A percentile compares a stretch with the other conserved stretches of the same genome.
Evolutionary conservation across 371 early-diverging fungal genomes (phyloP).

Genomic region (Zychaea mexicana): DNA sequence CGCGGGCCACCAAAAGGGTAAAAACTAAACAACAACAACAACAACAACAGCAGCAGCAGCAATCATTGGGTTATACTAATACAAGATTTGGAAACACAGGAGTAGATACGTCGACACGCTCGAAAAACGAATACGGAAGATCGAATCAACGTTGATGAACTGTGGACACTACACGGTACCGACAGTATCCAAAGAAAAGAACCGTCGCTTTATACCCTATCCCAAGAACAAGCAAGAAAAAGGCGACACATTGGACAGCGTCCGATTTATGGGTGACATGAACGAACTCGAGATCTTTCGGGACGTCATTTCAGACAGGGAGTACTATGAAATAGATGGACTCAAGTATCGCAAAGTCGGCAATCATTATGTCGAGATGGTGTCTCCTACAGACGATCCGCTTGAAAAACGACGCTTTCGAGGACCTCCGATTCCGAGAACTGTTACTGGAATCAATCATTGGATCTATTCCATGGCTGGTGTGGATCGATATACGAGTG

Average conservation of each 20-base stretch:
- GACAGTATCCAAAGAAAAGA: conserved; percentile 16
- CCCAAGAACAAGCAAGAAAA: conserved; percentile 19
- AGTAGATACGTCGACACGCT: conserved; percentile 47
- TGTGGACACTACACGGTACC: neutral
- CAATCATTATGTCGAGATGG: neutral
- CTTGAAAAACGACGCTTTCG: neutral
- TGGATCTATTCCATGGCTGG: conserved; percentile 47
- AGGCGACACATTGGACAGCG: conserved; percentile 25
- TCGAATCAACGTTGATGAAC: conserved; percentile 22
- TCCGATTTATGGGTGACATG: conserved; percentile 41
- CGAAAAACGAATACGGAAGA: conserved; percentile 44
- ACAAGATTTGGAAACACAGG: neutral
- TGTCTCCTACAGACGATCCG: neutral
- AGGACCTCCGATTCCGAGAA: neutral
- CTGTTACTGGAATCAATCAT: conserved; percentile 22
- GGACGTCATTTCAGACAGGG: neutral
- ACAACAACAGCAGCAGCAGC: no score
- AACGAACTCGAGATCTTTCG: conserved; percentile 44
- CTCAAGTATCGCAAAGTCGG: neutral
- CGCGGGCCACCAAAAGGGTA: conserved; percentile 43
- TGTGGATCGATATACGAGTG: conserved; percentile 41
- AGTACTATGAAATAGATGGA: neutral
- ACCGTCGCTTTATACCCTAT: conserved; percentile 12
- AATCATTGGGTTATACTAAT: neutral
- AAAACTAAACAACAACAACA: no score